Evolutionary conservation across 1,139 yeast species (phyloP).

Genomic region (Pneumocystis canis): DNA sequence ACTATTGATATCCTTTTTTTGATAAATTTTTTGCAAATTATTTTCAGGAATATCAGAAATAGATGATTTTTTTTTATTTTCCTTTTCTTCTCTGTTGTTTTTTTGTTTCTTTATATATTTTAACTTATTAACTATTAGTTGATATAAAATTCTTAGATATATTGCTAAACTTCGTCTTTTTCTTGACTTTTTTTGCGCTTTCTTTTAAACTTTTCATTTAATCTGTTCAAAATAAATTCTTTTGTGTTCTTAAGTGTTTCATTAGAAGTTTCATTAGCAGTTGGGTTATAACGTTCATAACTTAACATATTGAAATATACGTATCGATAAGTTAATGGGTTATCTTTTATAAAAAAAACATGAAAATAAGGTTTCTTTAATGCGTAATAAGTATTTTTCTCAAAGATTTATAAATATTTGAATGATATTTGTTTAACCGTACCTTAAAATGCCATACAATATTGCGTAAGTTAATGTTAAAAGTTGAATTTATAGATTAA

Average conservation of each 20-base stretch:
- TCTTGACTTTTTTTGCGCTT: not conserved
- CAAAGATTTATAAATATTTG: not conserved
- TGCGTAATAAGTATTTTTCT: not conserved
- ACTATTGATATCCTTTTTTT: not conserved
- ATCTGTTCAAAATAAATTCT: not conserved
- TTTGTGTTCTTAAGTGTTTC: not conserved
- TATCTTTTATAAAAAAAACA: not conserved
- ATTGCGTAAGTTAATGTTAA: slow-evolving; percentile 30
- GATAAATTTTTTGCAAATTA: not conserved
- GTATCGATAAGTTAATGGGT: too few species aligned
- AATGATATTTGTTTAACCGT: not conserved
- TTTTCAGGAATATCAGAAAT: not conserved
- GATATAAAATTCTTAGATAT: not conserved
- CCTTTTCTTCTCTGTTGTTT: not conserved
- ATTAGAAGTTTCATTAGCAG: not conserved
- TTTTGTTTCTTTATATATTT: not conserved
- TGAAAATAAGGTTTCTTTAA: not conserved
- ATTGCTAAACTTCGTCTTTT: not conserved
- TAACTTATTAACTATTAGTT: not conserved
- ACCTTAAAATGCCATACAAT: slow-evolving; percentile 25
- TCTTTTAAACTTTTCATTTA: not conserved
- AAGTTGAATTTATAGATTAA: not conserved
- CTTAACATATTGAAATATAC: not conserved
- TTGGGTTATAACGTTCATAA: not conserved
- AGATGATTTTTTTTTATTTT: not conserved